Percentiles rank a stretch among this genome's conserved stretches.
Conservation (phyloP, 345 rosid species). For the Salix exigua region DNA sequence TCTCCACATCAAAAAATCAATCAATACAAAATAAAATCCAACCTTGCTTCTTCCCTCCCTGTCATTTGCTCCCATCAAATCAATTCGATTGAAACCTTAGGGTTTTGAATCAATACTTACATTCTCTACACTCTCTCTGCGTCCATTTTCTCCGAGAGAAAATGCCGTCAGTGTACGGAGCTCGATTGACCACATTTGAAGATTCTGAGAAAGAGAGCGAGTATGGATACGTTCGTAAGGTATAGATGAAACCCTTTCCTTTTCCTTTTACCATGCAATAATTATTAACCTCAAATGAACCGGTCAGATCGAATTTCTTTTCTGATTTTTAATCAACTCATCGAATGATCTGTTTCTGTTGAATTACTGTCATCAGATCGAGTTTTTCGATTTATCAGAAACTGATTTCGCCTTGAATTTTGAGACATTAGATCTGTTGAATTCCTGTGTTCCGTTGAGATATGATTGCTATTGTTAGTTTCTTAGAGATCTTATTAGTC, state of each 20-base stretch:
- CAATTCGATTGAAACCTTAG: conserved; percentile 2
- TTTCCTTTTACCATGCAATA: neutral
- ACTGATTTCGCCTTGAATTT: neutral
- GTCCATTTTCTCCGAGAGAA: neutral
- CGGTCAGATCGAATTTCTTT: neutral
- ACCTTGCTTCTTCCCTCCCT: neutral
- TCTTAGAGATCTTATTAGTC: neutral
- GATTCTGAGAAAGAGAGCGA: conserved; percentile 97
- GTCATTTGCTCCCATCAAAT: neutral
- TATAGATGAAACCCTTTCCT: conserved; percentile 6
- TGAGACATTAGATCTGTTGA: neutral
- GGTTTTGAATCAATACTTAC: neutral
- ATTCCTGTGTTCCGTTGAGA: neutral
- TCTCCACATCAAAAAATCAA: neutral
- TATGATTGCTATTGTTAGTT: neutral
- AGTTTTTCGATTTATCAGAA: neutral
- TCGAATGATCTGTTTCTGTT: neutral
- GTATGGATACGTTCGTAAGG: conserved; percentile 99
- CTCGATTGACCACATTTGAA: conserved; percentile 85
- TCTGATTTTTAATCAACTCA: neutral
- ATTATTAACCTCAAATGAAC: neutral
- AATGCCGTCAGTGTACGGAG: conserved; percentile 88
- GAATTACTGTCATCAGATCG: neutral
- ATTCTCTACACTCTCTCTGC: neutral
- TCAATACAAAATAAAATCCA: neutral